Percentiles rank a stretch among this genome's conserved stretches.
phyloP scores from a whole-genome alignment of 805 yeast genomes.

The Wickerhamiella slavikovae region DNA sequence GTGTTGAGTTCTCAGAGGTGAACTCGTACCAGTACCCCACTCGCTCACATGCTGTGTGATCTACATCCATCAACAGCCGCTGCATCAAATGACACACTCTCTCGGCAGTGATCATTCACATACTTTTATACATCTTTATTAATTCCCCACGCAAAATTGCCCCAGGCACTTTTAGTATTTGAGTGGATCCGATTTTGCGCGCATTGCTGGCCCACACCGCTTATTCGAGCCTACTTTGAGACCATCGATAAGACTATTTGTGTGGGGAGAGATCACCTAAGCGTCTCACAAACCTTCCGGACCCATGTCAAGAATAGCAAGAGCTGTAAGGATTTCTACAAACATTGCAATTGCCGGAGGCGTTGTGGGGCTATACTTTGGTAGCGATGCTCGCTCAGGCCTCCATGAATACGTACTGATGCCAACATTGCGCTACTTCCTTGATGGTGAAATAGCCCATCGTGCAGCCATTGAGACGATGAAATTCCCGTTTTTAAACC shows the following conservation, averaged over 20 bases:
- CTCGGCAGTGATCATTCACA: no score
- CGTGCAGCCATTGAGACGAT: slow-evolving; percentile 46
- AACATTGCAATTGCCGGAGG: neutral
- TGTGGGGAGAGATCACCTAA: no score
- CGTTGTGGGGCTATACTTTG: neutral
- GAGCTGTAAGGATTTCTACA: no score
- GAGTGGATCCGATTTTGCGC: no score
- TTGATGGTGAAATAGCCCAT: slow-evolving; percentile 81
- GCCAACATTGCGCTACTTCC: slow-evolving; percentile 46
- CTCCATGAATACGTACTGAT: slow-evolving; percentile 63
- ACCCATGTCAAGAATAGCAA: no score
- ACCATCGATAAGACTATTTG: no score
- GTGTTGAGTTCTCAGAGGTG: neutral
- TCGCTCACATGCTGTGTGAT: neutral
- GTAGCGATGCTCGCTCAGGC: slow-evolving; percentile 74
- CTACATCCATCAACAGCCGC: neutral
- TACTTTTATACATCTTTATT: no score
- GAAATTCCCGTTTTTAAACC: slow-evolving; percentile 24
- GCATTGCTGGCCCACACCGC: no score
- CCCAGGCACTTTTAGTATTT: no score
- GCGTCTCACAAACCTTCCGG: no score
- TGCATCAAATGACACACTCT: neutral
- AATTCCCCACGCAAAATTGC: no score
- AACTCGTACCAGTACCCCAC: neutral
- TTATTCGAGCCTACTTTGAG: no score